Conservation (phyloP, 306 rosid genomes). For the Spatholobus suberectus region DNA sequence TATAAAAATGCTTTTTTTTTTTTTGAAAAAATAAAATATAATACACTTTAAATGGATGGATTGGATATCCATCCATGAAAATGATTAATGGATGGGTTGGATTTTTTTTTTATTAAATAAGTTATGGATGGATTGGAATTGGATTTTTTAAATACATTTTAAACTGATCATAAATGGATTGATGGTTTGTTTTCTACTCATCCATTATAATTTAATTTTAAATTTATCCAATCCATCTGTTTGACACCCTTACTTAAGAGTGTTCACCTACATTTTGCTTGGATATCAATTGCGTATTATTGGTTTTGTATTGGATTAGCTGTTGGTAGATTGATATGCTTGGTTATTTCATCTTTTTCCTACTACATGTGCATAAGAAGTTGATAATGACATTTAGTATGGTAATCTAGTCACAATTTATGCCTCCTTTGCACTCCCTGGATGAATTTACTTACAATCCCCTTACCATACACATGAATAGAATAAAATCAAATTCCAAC, state of each 20-base stretch:
- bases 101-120: too few species aligned
- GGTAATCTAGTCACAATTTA: constrained; percentile 1
- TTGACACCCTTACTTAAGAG: not conserved
- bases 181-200: not conserved
- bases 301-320: constrained; percentile 31
- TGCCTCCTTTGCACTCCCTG: constrained; percentile 2
- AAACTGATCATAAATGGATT: not conserved
- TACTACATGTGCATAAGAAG: not conserved
- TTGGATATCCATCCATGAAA: not conserved
- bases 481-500: constrained; percentile 24
- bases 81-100: not conserved
- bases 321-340: constrained; percentile 4
- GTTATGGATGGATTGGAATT: not conserved
- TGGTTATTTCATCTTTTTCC: not conserved
- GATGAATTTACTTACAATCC: not conserved
- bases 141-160: too few species aligned
- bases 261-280: constrained; percentile 20
- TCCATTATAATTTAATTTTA: too few species aligned
- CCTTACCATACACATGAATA: constrained; percentile 4
- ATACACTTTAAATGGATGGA: not conserved
- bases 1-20: not conserved
- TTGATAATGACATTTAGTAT: constrained; percentile 29
- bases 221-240: too few species aligned
- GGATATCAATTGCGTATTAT: constrained; percentile 15
- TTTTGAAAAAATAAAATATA: not conserved